A percentile compares a stretch with the other conserved stretches of the same genome.
phyloP scores from a whole-genome alignment of 441 rosid genomes.

The Aleurites moluccanus region DNA sequence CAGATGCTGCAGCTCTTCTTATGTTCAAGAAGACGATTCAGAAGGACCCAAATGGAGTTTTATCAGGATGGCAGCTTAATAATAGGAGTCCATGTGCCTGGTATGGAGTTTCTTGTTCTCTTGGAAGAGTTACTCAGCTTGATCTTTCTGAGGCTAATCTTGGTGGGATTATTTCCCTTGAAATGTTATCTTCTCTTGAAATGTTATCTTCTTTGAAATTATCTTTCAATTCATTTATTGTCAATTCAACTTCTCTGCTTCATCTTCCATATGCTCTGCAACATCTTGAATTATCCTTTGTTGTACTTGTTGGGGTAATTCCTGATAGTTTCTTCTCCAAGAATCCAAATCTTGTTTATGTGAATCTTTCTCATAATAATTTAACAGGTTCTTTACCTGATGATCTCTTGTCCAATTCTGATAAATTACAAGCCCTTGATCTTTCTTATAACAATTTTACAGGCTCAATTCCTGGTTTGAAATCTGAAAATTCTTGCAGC shows the following conservation, averaged over 20 bases:
- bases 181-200: constrained; percentile 57
- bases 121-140: constrained; percentile 64
- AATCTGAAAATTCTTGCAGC: constrained; percentile 53
- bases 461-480: constrained; percentile 65
- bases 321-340: constrained; percentile 61
- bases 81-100: constrained; percentile 60
- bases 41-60: constrained; percentile 58
- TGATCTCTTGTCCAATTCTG: constrained; percentile 46
- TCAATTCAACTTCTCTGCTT: constrained; percentile 72
- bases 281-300: constrained; percentile 61
- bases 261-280: constrained; percentile 66
- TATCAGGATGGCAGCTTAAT: constrained; percentile 59
- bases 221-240: constrained; percentile 50
- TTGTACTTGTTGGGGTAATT: constrained; percentile 64
- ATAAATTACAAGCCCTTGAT: constrained; percentile 70
- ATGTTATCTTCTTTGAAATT: constrained; percentile 60
- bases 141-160: constrained; percentile 64
- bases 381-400: constrained; percentile 64
- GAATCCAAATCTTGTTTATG: constrained; percentile 52
- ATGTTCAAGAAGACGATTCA: constrained; percentile 66
- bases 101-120: constrained; percentile 74
- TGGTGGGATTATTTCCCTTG: constrained; percentile 51
- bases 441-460: constrained; percentile 87
- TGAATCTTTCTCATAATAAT: constrained; percentile 63
- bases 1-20: constrained; percentile 68